Conservation (phyloP, 305 asterid genomes). For the Solanum hybrid region DNA sequence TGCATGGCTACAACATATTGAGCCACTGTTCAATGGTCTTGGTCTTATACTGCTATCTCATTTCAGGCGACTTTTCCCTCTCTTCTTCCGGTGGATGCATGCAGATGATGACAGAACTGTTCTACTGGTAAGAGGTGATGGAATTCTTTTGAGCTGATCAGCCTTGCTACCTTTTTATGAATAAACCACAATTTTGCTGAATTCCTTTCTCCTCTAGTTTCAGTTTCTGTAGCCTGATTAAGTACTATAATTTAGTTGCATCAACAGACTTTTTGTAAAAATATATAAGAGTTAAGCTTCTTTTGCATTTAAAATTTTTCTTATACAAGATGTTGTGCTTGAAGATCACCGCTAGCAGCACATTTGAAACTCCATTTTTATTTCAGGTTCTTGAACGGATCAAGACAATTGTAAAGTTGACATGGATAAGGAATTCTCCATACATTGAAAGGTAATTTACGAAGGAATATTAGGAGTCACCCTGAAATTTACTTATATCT, state of each 20-base stretch:
- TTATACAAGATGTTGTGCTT: background rate
- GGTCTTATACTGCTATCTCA: constrained; percentile 77
- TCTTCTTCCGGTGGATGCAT: constrained; percentile 90
- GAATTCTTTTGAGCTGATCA: constrained; percentile 1
- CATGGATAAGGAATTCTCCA: constrained; percentile 92
- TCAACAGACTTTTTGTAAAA: background rate
- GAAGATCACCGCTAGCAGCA: background rate
- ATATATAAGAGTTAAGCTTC: background rate
- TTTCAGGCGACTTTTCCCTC: constrained; percentile 78
- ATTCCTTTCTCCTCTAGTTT: background rate
- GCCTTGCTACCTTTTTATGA: background rate
- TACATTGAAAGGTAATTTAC: constrained; percentile 52
- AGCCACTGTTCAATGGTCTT: constrained; percentile 53
- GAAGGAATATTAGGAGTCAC: background rate
- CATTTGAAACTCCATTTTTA: constrained; percentile 5
- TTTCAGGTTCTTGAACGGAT: constrained; percentile 69
- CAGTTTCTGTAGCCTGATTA: background rate
- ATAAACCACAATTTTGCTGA: background rate
- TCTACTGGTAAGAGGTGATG: constrained; percentile 47
- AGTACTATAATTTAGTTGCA: background rate
- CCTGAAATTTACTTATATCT: background rate
- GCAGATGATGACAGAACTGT: constrained; percentile 83
- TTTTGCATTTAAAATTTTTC: background rate
- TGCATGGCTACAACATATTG: constrained; percentile 72
- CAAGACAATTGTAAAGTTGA: constrained; percentile 48